phyloP scores from a whole-genome alignment of 148 eudicot genomes.

The Rhododendron molle region DNA sequence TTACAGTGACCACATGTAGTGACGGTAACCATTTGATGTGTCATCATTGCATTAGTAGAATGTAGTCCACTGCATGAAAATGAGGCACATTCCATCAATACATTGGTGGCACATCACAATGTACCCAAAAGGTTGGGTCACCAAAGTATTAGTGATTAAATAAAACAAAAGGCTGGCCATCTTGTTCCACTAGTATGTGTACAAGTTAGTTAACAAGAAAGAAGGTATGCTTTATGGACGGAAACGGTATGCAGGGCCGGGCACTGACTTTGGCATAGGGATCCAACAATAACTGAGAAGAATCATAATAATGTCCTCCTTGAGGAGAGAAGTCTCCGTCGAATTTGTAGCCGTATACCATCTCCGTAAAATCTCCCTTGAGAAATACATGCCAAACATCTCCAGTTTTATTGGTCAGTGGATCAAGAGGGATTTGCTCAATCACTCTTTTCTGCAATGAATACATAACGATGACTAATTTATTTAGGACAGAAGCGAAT shows the following conservation, averaged over 20 bases:
- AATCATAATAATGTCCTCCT: constrained; percentile 77
- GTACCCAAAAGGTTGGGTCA: background rate
- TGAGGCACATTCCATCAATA: background rate
- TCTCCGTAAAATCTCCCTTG: constrained; percentile 65
- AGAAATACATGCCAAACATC: constrained; percentile 88
- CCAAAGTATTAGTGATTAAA: background rate
- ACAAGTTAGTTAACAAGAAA: background rate
- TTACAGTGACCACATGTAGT: background rate
- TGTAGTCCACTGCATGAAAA: too few species aligned
- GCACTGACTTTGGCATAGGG: constrained; percentile 88
- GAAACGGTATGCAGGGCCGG: background rate
- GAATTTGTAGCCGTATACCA: constrained; percentile 79
- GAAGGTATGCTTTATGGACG: background rate
- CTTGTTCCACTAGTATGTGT: background rate
- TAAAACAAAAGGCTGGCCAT: background rate
- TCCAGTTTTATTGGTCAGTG: constrained; percentile 74
- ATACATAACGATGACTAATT: background rate
- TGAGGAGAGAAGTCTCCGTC: constrained; percentile 74
- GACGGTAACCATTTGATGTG: background rate
- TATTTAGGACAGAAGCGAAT: background rate
- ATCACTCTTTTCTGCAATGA: constrained; percentile 66
- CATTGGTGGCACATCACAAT: too few species aligned
- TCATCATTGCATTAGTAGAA: background rate
- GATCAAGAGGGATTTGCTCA: constrained; percentile 75
- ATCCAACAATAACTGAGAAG: constrained; percentile 67